A percentile compares a stretch with the other conserved stretches of the same genome.
Conservation (phyloP, 371 early-diverging fungal species). For the Dichotomocladium elegans region DNA sequence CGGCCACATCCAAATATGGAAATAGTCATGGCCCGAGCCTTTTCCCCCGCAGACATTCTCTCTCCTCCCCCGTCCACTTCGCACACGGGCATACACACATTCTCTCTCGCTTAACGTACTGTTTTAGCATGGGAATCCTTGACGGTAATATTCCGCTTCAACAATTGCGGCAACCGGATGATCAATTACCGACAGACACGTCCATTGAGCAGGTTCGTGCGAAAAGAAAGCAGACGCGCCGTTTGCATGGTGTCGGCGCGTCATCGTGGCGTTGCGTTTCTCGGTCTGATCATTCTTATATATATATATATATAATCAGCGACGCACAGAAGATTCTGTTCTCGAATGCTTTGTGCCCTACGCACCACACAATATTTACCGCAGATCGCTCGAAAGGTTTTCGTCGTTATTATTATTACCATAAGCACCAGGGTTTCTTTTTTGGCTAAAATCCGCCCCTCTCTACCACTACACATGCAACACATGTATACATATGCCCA, state of each 20-base stretch:
- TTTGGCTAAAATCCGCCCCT: not conserved
- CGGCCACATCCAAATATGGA: too few species aligned
- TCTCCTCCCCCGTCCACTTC: too few species aligned
- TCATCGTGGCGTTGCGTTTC: too few species aligned
- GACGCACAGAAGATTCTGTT: conserved; percentile 31
- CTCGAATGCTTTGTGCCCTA: conserved; percentile 29
- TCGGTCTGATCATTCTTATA: too few species aligned
- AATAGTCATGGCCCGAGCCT: too few species aligned
- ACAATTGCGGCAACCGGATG: conserved; percentile 37
- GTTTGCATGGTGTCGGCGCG: not conserved
- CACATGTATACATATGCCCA: too few species aligned
- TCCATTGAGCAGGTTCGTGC: conserved; percentile 55
- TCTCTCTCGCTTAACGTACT: not conserved
- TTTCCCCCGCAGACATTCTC: too few species aligned
- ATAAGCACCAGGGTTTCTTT: not conserved
- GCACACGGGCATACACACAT: too few species aligned
- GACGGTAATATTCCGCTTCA: conserved; percentile 18
- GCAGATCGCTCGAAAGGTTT: conserved; percentile 20
- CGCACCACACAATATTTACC: conserved; percentile 24
- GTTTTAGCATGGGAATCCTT: conserved; percentile 28
- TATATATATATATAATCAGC: too few species aligned
- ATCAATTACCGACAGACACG: conserved; percentile 45
- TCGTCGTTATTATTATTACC: not conserved
- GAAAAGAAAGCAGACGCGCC: not conserved
- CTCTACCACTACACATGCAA: too few species aligned